These are phyloP conservation scores for Parasitella parasitica DNA, from an alignment of 371 early-diverging fungal species.

Conservation along the genomic window DNA sequence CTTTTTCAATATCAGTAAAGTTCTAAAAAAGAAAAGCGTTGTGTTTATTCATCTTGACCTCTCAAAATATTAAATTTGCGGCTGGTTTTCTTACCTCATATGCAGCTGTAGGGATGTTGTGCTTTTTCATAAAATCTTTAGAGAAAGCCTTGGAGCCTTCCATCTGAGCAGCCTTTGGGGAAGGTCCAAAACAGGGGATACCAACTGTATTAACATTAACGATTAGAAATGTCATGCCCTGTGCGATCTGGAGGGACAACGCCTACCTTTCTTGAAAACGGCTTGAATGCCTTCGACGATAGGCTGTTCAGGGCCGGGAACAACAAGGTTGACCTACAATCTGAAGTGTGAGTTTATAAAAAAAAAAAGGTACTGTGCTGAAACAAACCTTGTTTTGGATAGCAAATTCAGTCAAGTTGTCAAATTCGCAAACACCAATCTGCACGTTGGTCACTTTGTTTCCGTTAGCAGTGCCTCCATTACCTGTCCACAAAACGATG, in stretches of 20 bases:
- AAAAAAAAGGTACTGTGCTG: not conserved
- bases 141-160: conserved; percentile 98
- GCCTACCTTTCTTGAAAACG: conserved; percentile 80
- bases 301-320: conserved; percentile 97
- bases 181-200: conserved; percentile 94
- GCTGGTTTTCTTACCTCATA: conserved; percentile 60
- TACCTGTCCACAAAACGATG: conserved; percentile 63
- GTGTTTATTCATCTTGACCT: not conserved
- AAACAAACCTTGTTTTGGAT: conserved; percentile 67
- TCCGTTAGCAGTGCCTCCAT: conserved; percentile 86
- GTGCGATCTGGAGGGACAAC: too few species aligned
- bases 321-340: conserved; percentile 69
- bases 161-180: conserved; percentile 84
- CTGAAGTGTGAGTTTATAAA: too few species aligned
- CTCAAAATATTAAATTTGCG: not conserved
- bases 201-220: conserved; percentile 80
- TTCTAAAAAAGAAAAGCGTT: conserved; percentile 45
- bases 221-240: too few species aligned
- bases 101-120: conserved; percentile 94
- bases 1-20: conserved; percentile 86
- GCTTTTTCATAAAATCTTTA: conserved; percentile 96
- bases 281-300: conserved; percentile 89
- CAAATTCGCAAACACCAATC: conserved; percentile 74
- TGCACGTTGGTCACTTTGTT: conserved; percentile 80
- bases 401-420: conserved; percentile 78